Base-by-base conservation (phyloP, 306 rosid species). In the Begonia peltatifolia region DNA sequence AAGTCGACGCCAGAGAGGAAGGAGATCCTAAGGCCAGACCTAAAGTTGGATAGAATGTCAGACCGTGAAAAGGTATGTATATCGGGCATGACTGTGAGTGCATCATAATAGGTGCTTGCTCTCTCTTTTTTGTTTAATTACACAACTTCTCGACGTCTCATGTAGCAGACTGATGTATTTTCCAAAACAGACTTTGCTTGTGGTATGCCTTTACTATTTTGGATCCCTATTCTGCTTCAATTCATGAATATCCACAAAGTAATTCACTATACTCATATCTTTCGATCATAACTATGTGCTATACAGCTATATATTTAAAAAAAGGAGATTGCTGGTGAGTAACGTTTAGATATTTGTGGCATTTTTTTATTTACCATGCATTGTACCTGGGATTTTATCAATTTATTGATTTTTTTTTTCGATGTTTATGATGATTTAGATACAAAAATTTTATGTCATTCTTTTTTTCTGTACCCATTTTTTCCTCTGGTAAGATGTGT, bases 1-100 rank as follows among this genome's bases (percentile, higher is more conserved):
- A 74, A 78, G 66, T 86, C 95, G 53, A 69, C 83, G 80, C 78
- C 69, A 2, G 95, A 83, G 71, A 80, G 67, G 87, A 30, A 30
- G 38, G 38, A 30, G 9, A 30, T 30, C 6, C 38, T 6, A 9
- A 72, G 75, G 78, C 77, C 66, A 58, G 79, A 76, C 70, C 57
- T 75, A 22, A 59, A 60, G 54, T 73, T 80, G 63, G 92, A 90
- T 66, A 79, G 80, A 63, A 69, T 86, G 50, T 83, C 84, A n/a
- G 94, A 87, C 55, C 70, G 66, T 44, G 80, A 79, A 62, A 79
- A 78, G 99, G 99, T 90, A 69, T 61, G 47, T 50, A 41, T 42
- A 30, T 35, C 23, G 2, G 3, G 1, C 38, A 30, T 30, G 38
- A 30, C 38, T 30, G 8, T 30, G 38, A 30, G 38, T 30, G 38